Evolutionary conservation across 2,329 filamentous ascomycete genomes (phyloP).

Genomic region (Cercospora zeina): DNA sequence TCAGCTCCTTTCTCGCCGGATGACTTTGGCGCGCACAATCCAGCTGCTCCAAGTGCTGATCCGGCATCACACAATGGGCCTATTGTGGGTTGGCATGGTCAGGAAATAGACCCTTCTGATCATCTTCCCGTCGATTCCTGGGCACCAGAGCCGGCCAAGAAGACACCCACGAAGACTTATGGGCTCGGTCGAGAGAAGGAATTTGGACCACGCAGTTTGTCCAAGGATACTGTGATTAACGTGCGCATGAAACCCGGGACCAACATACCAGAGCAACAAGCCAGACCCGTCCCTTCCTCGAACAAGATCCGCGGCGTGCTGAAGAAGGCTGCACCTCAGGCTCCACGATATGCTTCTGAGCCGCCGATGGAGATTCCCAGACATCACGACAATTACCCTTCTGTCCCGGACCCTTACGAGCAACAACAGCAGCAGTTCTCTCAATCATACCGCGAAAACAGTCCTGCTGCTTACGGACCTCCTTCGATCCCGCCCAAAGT

Average conservation of each 20-base stretch:
- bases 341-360: slow-evolving; percentile 14
- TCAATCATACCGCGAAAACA: slow-evolving; percentile 37
- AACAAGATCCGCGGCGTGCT: slow-evolving; percentile 57
- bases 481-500: slow-evolving; percentile 29
- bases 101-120: slow-evolving; percentile 77
- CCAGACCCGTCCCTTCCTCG: slow-evolving; percentile 46
- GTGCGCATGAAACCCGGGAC: slow-evolving; percentile 39
- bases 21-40: slow-evolving; percentile 72
- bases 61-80: slow-evolving; percentile 54
- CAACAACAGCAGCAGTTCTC: slow-evolving; percentile 51
- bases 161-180: slow-evolving; percentile 44
- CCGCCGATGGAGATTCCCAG: slow-evolving; percentile 30
- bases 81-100: slow-evolving; percentile 73
- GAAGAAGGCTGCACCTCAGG: slow-evolving; percentile 52
- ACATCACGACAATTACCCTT: slow-evolving; percentile 48
- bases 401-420: slow-evolving; percentile 52
- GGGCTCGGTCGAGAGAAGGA: slow-evolving; percentile 40
- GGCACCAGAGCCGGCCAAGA: slow-evolving; percentile 73
- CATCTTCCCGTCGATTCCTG: slow-evolving; percentile 75
- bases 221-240: slow-evolving; percentile 40
- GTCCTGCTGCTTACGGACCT: slow-evolving; percentile 33
- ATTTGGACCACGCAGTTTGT: slow-evolving; percentile 38
- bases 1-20: slow-evolving; percentile 72
- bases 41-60: slow-evolving; percentile 39
- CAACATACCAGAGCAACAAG: slow-evolving; percentile 38